Base-by-base conservation (phyloP, 2,329 filamentous ascomycete genomes). In the Beauveria bassiana region DNA sequence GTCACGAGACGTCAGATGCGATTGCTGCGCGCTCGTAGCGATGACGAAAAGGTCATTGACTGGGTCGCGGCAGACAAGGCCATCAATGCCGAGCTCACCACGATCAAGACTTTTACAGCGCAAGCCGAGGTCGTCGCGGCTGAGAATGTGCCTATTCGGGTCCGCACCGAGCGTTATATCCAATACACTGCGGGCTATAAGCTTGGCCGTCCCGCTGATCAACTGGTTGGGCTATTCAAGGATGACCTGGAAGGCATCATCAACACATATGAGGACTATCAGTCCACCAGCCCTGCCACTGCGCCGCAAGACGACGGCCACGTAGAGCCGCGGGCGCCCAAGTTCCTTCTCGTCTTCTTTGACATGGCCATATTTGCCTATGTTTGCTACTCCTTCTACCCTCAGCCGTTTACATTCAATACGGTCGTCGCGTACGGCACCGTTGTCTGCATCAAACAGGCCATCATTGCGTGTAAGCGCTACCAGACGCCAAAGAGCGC, bases 371-470 rank as follows among this genome's bases (percentile, higher is more conserved):
- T 66, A 22, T 66, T 66, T 43, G 61, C 65, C 42, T 66, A 66
- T 24, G 64, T 66, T 22, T 65, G 64, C 58, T 66, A 66, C 50
- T 66, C 64, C 3, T 66, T 66, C 57, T 66, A 58, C 34, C 59
- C 65, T 5, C 65, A 66, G 59, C 64, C 65, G 3, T 65, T 66
- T 31, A 66, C 65, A 2, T 66, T 66, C 62, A 66, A 65, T 59
- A 66, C 65, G 1, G 64, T 66, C 8, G 64, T 66, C 26, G 65
- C 65, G 7, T 66, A 66, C 43, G 61, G 65, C 45, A 65, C 65
- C 5, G 65, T 66, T 22, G 65, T 66, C 20, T 57, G 61, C 49
- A 63, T 66, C 59, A 66, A 66, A 56, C 65, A 66, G 56, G 56
- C 62, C 57, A 62, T 66, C 38, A 45, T 67, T 20, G 64, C 64